Evolutionary conservation across 2,329 filamentous ascomycete species (phyloP), one percentile per base, ranked within the genome.

Genomic region (Diplodia scrobiculata): DNA sequence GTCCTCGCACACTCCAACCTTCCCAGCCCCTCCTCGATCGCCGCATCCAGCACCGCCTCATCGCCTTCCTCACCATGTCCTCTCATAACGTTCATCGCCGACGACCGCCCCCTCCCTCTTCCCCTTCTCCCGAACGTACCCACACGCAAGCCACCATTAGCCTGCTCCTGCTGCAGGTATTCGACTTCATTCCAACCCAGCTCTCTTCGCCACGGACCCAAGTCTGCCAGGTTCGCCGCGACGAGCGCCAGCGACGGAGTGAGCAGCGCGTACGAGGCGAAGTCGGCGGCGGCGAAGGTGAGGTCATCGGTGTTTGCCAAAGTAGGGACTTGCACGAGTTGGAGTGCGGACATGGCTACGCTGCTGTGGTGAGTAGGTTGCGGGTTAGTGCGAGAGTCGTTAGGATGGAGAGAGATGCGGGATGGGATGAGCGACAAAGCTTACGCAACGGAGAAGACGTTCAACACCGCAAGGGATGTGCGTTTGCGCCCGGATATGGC

Each of bases 201-300:
- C 27, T 65, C 63, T 32, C 38, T 65, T 6, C 52, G 3, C 63
- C 63, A 66, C 32, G 45, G 63, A 7, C 63, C 63, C 19, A 59
- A 25, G 3, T 32, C 50, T 2, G 63, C 41, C 2, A 66, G 53
- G 5, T 51, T 66, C 21, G 63, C 53, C 1, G 29, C 63, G 53
- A 59, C 63, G n/a, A 59, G 34, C 13, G 25, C 63, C 29, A 51
- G 27, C 13, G 52, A 58, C 3, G 63, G 63, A 5, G 53, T 13
- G 19, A 66, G 41, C 14, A 59, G 45, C 6, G 54, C 41, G 45
- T 6, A 59, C 6, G 50, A 51, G 21, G 63, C 47, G 45, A 66
- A 59, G 14, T 47, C 19, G n/a, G 53, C 19, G 9, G 34, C 47
- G 6, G 63, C 3, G 52, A 38, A 65, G 11, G 53, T 66, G 1